These are phyloP conservation scores for Diospyros kaki DNA, from an alignment of 148 eudicot genomes.

Conservation along the genomic window DNA sequence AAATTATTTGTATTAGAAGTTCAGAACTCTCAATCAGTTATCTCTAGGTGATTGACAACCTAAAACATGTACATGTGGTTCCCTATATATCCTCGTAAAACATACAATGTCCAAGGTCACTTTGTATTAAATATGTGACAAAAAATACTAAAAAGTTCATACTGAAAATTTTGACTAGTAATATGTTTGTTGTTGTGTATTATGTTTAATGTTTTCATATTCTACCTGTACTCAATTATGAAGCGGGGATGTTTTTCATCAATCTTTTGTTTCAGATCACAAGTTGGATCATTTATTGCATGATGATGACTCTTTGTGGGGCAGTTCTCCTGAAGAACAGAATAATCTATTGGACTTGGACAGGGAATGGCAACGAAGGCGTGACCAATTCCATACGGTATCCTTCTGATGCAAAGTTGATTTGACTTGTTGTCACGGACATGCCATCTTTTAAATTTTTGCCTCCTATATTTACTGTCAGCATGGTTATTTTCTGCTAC, in stretches of 20 bases:
- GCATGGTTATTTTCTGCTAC: too few relatives aligned
- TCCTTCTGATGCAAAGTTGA: conserved; percentile 4
- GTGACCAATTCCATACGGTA: conserved; percentile 72
- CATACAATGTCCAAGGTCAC: background rate
- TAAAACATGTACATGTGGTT: too few relatives aligned
- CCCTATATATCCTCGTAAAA: too few relatives aligned
- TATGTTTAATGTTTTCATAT: background rate
- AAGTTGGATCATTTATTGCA: conserved; percentile 24
- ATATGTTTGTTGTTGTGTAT: background rate
- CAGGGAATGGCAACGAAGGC: conserved; percentile 80
- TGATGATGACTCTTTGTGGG: conserved; percentile 53
- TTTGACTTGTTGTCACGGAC: too few relatives aligned
- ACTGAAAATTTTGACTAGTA: background rate
- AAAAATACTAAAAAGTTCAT: background rate
- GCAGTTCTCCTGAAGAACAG: conserved; percentile 40
- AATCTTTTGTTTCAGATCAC: conserved; percentile 22
- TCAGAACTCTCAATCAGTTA: too few relatives aligned
- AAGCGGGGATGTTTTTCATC: background rate
- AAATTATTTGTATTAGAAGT: too few relatives aligned
- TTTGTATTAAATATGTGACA: background rate
- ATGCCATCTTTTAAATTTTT: too few relatives aligned
- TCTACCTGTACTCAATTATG: background rate
- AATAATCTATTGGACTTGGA: conserved; percentile 47
- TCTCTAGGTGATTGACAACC: too few relatives aligned
- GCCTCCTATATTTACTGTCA: too few relatives aligned